These are phyloP conservation scores for Coemansia sp. DNA, from an alignment of 192 early-diverging fungal species.

Conservation along the genomic window DNA sequence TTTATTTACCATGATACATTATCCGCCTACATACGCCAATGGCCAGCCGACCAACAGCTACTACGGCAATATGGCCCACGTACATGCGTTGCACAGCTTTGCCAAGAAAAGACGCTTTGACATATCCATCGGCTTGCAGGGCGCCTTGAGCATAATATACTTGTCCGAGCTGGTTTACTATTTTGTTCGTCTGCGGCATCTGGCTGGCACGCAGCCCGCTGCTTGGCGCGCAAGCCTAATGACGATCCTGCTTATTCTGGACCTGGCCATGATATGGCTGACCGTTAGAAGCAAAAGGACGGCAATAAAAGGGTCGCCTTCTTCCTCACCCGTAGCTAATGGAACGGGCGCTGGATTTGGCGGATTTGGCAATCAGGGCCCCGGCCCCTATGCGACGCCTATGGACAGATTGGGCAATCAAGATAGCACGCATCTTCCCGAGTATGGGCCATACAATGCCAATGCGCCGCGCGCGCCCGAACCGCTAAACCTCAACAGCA, in stretches of 20 bases:
- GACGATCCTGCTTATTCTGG: constrained; percentile 37
- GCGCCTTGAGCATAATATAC: constrained; percentile 32
- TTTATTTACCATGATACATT: constrained; percentile 1
- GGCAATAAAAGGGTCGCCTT: not conserved
- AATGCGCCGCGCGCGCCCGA: constrained; percentile 7
- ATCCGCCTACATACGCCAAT: constrained; percentile 5
- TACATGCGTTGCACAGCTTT: constrained; percentile 10
- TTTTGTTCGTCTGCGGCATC: constrained; percentile 37
- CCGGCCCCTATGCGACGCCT: not conserved
- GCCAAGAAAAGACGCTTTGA: constrained; percentile 35
- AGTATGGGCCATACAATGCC: constrained; percentile 4
- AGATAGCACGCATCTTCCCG: not conserved
- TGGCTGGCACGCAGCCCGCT: constrained; percentile 31
- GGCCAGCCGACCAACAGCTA: constrained; percentile 9
- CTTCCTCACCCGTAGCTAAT: not conserved
- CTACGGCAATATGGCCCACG: constrained; percentile 11
- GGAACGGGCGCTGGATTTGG: not conserved
- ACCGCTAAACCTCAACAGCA: constrained; percentile 12
- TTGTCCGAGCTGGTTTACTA: constrained; percentile 39
- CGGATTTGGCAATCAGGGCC: not conserved
- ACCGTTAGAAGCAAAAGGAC: constrained; percentile 33
- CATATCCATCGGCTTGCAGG: constrained; percentile 46
- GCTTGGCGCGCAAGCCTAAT: constrained; percentile 47
- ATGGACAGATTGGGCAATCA: constrained; percentile 2
- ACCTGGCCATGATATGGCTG: constrained; percentile 45